Conservation (phyloP, 768 basidiomycete genomes). For the Agrocybe praecox region DNA sequence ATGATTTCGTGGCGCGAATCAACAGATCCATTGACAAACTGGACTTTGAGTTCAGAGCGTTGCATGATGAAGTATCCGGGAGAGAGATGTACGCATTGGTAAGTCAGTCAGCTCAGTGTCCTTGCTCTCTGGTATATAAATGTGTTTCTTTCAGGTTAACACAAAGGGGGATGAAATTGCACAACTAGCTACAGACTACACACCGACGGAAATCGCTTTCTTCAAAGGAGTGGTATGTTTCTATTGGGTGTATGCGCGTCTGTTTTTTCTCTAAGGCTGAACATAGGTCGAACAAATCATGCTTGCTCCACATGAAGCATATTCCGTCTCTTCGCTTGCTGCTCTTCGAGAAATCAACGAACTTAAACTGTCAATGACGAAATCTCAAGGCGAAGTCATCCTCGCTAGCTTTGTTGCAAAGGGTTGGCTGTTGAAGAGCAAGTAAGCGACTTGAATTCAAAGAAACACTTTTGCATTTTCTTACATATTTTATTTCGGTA, state of each 20-base stretch:
- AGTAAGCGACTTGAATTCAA: constrained; percentile 42
- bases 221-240: constrained; percentile 78
- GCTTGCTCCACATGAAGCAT: constrained; percentile 73
- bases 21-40: constrained; percentile 68
- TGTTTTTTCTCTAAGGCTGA: neutral
- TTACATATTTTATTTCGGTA: constrained; percentile 15
- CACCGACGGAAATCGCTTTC: constrained; percentile 75
- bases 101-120: constrained; percentile 22
- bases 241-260: neutral
- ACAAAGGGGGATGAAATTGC: constrained; percentile 79
- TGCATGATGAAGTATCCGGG: constrained; percentile 67
- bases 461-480: constrained; percentile 4
- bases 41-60: constrained; percentile 70
- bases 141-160: constrained; percentile 61
- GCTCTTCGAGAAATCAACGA: constrained; percentile 71
- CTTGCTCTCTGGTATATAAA: neutral
- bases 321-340: constrained; percentile 74
- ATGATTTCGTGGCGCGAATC: constrained; percentile 57
- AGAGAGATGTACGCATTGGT: constrained; percentile 72
- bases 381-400: constrained; percentile 73
- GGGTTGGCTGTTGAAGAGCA: constrained; percentile 78
- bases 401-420: constrained; percentile 83
- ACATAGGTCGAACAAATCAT: constrained; percentile 87
- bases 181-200: constrained; percentile 84
- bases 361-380: constrained; percentile 68